These are phyloP conservation scores for Hyaloscypha hepaticicola DNA, from an alignment of 495 filamentous ascomycete genomes.

Conservation along the genomic window DNA sequence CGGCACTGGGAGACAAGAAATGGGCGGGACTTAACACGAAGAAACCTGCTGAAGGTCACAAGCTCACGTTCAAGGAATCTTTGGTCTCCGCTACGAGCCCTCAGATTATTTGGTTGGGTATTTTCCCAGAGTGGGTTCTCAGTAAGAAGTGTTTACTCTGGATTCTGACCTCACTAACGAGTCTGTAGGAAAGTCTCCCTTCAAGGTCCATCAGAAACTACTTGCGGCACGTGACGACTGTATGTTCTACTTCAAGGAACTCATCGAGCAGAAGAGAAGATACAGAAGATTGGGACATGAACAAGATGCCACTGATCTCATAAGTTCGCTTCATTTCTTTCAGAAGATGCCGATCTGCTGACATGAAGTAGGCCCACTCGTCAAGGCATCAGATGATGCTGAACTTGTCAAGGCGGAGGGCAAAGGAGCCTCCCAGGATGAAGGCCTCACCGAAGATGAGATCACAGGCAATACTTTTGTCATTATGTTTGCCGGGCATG, in stretches of 20 bases:
- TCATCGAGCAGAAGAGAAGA: not conserved
- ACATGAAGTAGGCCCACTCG: not conserved
- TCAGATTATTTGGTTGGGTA: not conserved
- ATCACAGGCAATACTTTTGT: not conserved
- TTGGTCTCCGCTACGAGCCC: not conserved
- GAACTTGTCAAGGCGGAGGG: not conserved
- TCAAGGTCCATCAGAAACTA: not conserved
- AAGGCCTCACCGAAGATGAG: not conserved
- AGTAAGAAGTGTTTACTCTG: not conserved
- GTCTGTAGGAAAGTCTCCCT: not conserved
- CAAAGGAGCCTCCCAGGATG: not conserved
- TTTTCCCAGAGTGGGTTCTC: not conserved
- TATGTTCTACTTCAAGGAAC: not conserved
- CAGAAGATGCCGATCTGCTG: not conserved
- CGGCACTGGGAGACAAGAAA: not conserved
- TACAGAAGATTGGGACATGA: not conserved
- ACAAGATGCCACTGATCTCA: not conserved
- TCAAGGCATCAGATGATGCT: not conserved
- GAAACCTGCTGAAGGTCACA: not conserved
- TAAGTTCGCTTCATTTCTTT: not conserved
- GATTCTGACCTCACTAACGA: not conserved
- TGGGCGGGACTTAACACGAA: not conserved
- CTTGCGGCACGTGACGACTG: not conserved
- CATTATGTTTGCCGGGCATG: not conserved
- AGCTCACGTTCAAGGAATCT: not conserved